phyloP scores from a whole-genome alignment of 345 rosid species.

The Dipteronia dyeriana region DNA sequence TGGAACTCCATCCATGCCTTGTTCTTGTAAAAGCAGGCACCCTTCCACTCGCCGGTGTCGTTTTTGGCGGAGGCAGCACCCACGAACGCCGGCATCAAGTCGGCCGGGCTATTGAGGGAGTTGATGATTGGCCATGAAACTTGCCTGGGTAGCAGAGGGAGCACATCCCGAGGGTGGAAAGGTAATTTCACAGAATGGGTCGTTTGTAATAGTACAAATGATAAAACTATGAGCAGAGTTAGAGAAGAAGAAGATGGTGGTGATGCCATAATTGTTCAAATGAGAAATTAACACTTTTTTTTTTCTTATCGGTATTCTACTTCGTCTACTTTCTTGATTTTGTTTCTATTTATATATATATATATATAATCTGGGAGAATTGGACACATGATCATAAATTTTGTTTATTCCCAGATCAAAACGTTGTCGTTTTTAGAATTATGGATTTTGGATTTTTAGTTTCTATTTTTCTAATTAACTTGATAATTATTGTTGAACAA shows the following conservation, averaged over 20 bases:
- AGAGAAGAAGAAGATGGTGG: slow-evolving; percentile 15
- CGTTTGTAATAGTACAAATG: background rate
- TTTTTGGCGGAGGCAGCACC: slow-evolving; percentile 68
- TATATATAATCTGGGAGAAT: too few relatives aligned
- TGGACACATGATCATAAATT: too few relatives aligned
- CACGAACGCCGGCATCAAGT: slow-evolving; percentile 80
- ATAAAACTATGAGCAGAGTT: background rate
- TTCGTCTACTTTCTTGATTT: too few relatives aligned
- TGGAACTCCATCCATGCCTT: slow-evolving; percentile 90
- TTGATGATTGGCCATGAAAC: slow-evolving; percentile 83
- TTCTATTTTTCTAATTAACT: too few relatives aligned
- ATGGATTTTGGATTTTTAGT: too few relatives aligned
- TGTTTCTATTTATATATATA: too few relatives aligned
- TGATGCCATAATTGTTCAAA: background rate
- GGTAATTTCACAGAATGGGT: slow-evolving; percentile 38
- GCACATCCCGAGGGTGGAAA: slow-evolving; percentile 69
- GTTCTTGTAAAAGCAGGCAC: slow-evolving; percentile 84
- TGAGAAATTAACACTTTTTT: background rate
- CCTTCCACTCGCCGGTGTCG: slow-evolving; percentile 65
- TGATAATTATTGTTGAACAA: too few relatives aligned
- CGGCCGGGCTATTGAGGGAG: slow-evolving; percentile 57
- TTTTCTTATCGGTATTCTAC: background rate
- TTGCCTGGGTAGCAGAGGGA: slow-evolving; percentile 73
- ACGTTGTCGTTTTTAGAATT: too few relatives aligned
- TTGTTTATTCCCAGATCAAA: too few relatives aligned